These are phyloP conservation scores for Pichia pseudocactophila DNA, from an alignment of 805 yeast genomes.

Conservation along the genomic window DNA sequence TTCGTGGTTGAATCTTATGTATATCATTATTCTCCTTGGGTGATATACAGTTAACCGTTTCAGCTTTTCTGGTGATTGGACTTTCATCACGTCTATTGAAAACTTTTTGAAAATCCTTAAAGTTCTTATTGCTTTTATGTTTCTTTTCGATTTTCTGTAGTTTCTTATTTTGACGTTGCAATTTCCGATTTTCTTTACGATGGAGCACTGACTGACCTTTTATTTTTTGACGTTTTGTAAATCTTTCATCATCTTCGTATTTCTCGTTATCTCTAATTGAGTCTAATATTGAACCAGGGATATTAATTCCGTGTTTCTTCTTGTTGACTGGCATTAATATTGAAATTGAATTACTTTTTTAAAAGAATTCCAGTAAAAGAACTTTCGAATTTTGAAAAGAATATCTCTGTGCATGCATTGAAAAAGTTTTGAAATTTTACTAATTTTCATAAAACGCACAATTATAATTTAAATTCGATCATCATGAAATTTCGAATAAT, in stretches of 20 bases:
- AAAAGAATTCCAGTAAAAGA: no score
- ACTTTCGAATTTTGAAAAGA: no score
- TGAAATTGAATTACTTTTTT: no score
- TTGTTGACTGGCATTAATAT: constrained; percentile 8
- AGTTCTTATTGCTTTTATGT: constrained; percentile 3
- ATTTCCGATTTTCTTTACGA: constrained; percentile 33
- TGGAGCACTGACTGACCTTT: constrained; percentile 11
- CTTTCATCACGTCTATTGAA: no score
- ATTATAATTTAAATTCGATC: no score
- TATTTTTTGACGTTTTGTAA: constrained; percentile 21
- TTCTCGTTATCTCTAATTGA: constrained; percentile 29
- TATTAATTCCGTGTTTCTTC: constrained; percentile 28
- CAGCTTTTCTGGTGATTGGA: constrained; percentile 3
- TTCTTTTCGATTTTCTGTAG: constrained; percentile 16
- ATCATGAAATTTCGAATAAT: no score
- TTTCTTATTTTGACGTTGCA: constrained; percentile 29
- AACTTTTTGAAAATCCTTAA: no score
- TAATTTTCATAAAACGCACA: no score
- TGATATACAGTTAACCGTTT: constrained; percentile 14
- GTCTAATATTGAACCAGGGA: constrained; percentile 37
- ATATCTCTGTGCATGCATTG: no score
- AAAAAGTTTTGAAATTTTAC: no score
- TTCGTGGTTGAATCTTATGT: constrained; percentile 11
- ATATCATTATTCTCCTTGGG: constrained; percentile 15
- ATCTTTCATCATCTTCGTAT: constrained; percentile 28